phyloP scores from a whole-genome alignment of 768 basidiomycete species.

The Trametes gibbosa region DNA sequence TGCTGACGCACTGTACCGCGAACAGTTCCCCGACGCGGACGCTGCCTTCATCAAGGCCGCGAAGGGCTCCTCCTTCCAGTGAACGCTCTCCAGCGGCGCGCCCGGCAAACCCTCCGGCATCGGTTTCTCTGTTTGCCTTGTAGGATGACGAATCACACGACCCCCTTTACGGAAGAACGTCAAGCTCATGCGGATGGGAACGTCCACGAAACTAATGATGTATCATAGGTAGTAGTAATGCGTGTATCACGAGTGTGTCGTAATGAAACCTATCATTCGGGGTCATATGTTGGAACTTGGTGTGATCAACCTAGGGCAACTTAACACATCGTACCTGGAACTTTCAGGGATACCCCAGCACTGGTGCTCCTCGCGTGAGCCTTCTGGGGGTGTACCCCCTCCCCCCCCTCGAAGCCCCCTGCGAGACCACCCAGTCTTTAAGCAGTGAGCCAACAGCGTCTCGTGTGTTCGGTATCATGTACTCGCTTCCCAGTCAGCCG shows the following conservation, averaged over 20 bases:
- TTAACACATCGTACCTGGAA: too few species aligned
- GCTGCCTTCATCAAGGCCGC: constrained; percentile 5
- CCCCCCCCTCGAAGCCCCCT: too few species aligned
- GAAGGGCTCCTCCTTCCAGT: constrained; percentile 13
- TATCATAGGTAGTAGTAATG: constrained; percentile 1
- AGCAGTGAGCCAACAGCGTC: too few species aligned
- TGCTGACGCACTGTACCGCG: neutral
- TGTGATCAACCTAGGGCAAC: too few species aligned
- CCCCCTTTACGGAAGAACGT: neutral
- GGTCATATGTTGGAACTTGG: neutral
- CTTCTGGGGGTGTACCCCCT: too few species aligned
- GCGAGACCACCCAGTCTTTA: too few species aligned
- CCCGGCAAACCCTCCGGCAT: neutral
- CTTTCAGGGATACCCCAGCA: too few species aligned
- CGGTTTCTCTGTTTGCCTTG: neutral
- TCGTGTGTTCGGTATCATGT: too few species aligned
- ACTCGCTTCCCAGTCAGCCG: too few species aligned
- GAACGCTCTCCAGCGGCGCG: neutral
- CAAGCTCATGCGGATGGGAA: constrained; percentile 2
- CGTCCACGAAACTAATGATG: neutral
- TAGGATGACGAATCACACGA: neutral
- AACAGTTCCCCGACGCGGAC: constrained; percentile 15
- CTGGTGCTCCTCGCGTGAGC: too few species aligned
- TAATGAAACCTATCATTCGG: constrained; percentile 8
- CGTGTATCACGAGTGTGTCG: constrained; percentile 7